A percentile compares a stretch with the other conserved stretches of the same genome.
phyloP scores from a whole-genome alignment of 2,329 filamentous ascomycete species.

The Fusarium vanettenii region DNA sequence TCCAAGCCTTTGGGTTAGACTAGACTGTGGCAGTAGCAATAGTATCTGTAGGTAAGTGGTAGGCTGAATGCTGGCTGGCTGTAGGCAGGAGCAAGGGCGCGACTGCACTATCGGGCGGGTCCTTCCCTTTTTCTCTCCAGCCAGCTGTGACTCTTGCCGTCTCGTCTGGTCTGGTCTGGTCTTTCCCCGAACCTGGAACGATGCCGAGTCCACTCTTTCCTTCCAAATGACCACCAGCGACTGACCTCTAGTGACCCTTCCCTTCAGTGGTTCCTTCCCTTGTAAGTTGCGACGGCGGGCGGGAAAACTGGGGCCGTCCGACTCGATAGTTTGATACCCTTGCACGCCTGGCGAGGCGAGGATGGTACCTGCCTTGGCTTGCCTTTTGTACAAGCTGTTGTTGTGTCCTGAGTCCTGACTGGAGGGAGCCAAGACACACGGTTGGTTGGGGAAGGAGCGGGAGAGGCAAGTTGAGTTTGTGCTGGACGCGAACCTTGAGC shows the following conservation, averaged over 20 bases:
- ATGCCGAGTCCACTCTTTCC: constrained; percentile 9
- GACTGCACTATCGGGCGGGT: constrained; percentile 34
- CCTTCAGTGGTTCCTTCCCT: constrained; percentile 18
- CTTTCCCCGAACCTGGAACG: background rate
- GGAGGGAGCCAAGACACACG: background rate
- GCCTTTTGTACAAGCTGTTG: background rate
- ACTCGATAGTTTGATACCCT: constrained; percentile 32
- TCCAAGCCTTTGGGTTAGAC: constrained; percentile 21
- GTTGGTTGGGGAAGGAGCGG: constrained; percentile 6
- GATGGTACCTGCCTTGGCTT: background rate
- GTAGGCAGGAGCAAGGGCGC: constrained; percentile 22
- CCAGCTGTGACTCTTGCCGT: constrained; percentile 27
- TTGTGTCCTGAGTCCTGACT: background rate
- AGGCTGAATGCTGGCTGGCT: background rate
- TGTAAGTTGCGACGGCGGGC: constrained; percentile 11
- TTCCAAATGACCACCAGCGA: constrained; percentile 6
- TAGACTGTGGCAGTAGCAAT: background rate
- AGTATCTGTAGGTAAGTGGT: background rate
- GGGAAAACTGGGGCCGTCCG: constrained; percentile 23
- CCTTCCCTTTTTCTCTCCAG: constrained; percentile 11
- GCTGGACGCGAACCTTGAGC: constrained; percentile 22
- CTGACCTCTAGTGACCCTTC: constrained; percentile 6
- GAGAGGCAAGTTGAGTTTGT: constrained; percentile 7
- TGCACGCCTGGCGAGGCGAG: constrained; percentile 10
- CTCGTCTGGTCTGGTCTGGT: background rate